phyloP scores from a whole-genome alignment of 2,329 filamentous ascomycete species.

The Phialemonium atrogriseum region DNA sequence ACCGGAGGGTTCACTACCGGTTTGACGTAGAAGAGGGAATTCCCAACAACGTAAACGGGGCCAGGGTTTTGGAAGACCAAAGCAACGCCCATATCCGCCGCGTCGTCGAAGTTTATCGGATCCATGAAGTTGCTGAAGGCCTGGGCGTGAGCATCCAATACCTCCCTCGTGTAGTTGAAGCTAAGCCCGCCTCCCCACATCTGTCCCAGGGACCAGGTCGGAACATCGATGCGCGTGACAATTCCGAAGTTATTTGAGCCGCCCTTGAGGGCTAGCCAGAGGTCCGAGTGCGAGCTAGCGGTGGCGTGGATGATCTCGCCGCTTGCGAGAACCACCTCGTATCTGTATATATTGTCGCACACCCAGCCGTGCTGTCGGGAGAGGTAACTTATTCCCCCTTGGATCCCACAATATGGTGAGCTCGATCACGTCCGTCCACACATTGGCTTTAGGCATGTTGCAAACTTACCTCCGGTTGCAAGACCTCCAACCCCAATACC shows the following conservation, averaged over 20 bases:
- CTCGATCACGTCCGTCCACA: too few species aligned
- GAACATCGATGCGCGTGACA: slow-evolving; percentile 16
- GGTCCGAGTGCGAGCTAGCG: slow-evolving; percentile 10
- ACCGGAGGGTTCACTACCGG: slow-evolving; percentile 1
- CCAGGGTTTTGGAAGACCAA: neutral
- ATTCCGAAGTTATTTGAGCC: slow-evolving; percentile 34
- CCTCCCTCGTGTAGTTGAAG: too few species aligned
- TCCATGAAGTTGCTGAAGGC: neutral
- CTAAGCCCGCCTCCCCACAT: slow-evolving; percentile 19
- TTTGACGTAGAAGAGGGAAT: slow-evolving; percentile 2
- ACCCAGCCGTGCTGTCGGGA: slow-evolving; percentile 24
- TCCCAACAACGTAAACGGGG: neutral
- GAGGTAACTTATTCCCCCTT: slow-evolving; percentile 20
- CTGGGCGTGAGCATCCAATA: too few species aligned
- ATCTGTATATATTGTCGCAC: slow-evolving; percentile 29
- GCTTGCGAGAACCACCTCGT: slow-evolving; percentile 32
- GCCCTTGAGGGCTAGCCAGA: slow-evolving; percentile 28
- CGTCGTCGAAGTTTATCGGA: slow-evolving; percentile 2
- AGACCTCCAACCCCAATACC: slow-evolving; percentile 20
- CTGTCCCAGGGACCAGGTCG: slow-evolving; percentile 5
- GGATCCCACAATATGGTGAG: too few species aligned
- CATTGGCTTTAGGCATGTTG: too few species aligned
- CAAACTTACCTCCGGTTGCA: slow-evolving; percentile 16
- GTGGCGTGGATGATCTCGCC: slow-evolving; percentile 30
- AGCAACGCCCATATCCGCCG: slow-evolving; percentile 2